Base-by-base conservation (phyloP, 495 filamentous ascomycete species). In the Bathelium albidoporum region DNA sequence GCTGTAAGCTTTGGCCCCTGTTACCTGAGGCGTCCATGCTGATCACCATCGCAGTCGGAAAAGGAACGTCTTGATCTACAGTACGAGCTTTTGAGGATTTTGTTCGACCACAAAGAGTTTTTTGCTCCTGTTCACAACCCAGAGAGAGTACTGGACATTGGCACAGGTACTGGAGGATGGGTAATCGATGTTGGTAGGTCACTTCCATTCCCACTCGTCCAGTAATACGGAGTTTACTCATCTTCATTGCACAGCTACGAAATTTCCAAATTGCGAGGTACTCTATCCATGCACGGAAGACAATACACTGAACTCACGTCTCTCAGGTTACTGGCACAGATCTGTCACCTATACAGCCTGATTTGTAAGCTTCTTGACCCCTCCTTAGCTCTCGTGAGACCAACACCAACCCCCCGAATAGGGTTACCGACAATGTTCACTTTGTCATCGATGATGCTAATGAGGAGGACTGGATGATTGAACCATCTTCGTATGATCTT, bases 391-490 rank as follows among this genome's bases (percentile, higher is more conserved):
- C 29, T 26, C 49, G 24, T 2, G 24, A 28, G 9, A 55, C 29
- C 2, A 10, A n/a, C 5, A 24, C n/a, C 55, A 62, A 34, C 63
- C 31, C 9, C 10, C 36, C 26, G 10, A 22, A 9, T 28, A 72
- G 70, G 66, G 65, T 72, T 24, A 68, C 69, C 9, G 64, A 66
- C 60, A 73, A 71, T 29, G 70, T 74, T 44, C 66, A 69, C 22
- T 74, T 74, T 58, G 66, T 74, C 18, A 74, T 74, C 44, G 72
- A 74, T 44, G 72, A 74, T 52, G 70, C 70, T 0, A 66, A 61
- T 52, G 68, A 74, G 62, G 72, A 74, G n/a, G 72, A 74, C 52
- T 74, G 72, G 70, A 68, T 72, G 68, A 43, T 71, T 14, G 58
- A 63, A 28, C 69, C 67, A 18, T 52, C 61, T 4, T 59, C 59